These are phyloP conservation scores for Brassica rapa DNA, from an alignment of 345 rosid species.

Conservation along the genomic window DNA sequence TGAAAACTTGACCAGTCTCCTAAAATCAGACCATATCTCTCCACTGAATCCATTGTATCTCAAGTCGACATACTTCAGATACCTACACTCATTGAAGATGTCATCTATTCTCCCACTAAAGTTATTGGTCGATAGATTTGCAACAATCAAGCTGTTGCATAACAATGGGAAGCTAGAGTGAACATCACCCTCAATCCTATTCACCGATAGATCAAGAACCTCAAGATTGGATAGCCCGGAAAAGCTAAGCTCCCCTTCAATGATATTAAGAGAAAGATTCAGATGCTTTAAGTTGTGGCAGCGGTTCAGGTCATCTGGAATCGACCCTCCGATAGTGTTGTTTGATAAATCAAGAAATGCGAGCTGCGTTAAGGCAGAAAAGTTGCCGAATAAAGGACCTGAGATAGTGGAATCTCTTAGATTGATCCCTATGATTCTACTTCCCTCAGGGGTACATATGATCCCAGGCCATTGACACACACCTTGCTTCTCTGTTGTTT, in stretches of 20 bases:
- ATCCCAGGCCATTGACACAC: background rate
- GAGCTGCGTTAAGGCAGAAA: background rate
- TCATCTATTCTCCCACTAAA: conserved; percentile 5
- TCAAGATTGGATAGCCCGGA: conserved; percentile 53
- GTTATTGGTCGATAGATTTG: conserved; percentile 62
- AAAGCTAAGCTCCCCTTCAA: conserved; percentile 55
- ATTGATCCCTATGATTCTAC: background rate
- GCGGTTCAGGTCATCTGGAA: background rate
- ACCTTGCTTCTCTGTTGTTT: background rate
- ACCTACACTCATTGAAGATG: background rate
- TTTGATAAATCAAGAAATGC: background rate
- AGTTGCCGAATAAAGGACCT: background rate
- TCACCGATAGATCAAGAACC: conserved; percentile 64
- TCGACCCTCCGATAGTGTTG: background rate
- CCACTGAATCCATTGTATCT: background rate
- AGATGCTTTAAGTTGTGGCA: conserved; percentile 37
- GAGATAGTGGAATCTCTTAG: background rate
- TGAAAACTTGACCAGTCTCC: conserved; percentile 56
- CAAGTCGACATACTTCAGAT: background rate
- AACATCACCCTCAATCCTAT: conserved; percentile 57
- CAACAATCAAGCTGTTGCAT: conserved; percentile 59
- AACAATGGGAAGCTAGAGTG: conserved; percentile 49
- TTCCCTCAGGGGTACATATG: background rate
- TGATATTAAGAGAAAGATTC: conserved; percentile 79
- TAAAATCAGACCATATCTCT: conserved; percentile 48